phyloP scores from a whole-genome alignment of 306 rosid species.

The Gastrolobium villosum region DNA sequence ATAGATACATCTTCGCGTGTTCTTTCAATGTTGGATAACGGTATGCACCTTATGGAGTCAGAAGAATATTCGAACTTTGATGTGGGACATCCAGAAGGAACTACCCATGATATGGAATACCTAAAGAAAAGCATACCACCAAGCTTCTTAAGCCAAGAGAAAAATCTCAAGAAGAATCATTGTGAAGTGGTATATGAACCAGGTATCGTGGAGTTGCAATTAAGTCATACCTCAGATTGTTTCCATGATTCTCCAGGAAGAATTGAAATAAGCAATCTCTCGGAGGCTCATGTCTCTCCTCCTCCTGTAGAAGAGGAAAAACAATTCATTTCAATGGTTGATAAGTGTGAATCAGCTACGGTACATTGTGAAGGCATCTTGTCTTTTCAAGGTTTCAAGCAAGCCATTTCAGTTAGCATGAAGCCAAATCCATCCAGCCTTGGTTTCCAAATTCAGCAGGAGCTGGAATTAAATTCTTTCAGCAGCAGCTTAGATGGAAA shows the following conservation, averaged over 20 bases:
- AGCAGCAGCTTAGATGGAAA: slow-evolving; percentile 36
- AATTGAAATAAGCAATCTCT: background rate
- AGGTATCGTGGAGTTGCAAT: slow-evolving; percentile 29
- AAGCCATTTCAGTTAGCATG: slow-evolving; percentile 31
- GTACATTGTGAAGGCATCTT: slow-evolving; percentile 35
- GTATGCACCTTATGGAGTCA: slow-evolving; percentile 13
- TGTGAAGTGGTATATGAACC: slow-evolving; percentile 34
- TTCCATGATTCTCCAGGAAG: slow-evolving; percentile 30
- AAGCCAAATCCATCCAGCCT: slow-evolving; percentile 32
- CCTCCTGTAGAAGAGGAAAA: slow-evolving; percentile 39
- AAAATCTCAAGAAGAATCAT: slow-evolving; percentile 17
- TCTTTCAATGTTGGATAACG: slow-evolving; percentile 17
- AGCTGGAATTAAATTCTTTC: slow-evolving; percentile 43
- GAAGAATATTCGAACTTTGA: slow-evolving; percentile 33
- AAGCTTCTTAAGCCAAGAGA: slow-evolving; percentile 22
- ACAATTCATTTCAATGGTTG: slow-evolving; percentile 26
- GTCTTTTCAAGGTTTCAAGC: slow-evolving; percentile 26
- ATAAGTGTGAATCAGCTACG: slow-evolving; percentile 31
- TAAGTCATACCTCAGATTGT: slow-evolving; percentile 11
- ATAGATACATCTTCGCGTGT: slow-evolving; percentile 17
- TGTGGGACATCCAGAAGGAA: slow-evolving; percentile 28
- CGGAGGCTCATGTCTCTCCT: slow-evolving; percentile 20
- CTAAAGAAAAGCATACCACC: slow-evolving; percentile 8
- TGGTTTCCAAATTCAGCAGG: slow-evolving; percentile 40
- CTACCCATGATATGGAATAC: slow-evolving; percentile 2